Conservation (phyloP, 2,329 filamentous ascomycete species). For the Chaetomium sp. region DNA sequence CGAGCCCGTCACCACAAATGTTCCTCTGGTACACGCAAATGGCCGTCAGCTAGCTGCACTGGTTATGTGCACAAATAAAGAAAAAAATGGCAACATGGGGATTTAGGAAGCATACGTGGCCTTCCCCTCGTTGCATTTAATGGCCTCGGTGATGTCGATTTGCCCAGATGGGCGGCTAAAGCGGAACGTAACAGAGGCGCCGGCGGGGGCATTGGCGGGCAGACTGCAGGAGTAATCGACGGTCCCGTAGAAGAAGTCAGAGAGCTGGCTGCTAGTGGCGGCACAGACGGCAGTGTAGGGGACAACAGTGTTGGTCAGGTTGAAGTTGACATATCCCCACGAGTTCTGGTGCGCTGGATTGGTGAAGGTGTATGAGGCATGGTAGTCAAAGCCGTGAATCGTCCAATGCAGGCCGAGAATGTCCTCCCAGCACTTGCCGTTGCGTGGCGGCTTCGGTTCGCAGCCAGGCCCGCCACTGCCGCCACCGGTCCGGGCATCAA, state of each 20-base stretch:
- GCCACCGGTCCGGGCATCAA: neutral
- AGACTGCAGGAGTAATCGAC: slow-evolving; percentile 48
- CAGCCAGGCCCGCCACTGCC: neutral
- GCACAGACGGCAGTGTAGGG: slow-evolving; percentile 43
- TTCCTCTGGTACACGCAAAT: slow-evolving; percentile 30
- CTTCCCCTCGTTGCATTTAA: slow-evolving; percentile 47
- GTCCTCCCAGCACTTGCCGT: slow-evolving; percentile 29
- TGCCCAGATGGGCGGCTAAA: slow-evolving; percentile 43
- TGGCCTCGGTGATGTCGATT: slow-evolving; percentile 51
- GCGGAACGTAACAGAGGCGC: slow-evolving; percentile 43
- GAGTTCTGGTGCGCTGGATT: slow-evolving; percentile 55
- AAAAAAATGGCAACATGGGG: neutral
- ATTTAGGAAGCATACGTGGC: slow-evolving; percentile 26
- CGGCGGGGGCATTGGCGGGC: slow-evolving; percentile 35
- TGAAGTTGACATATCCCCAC: slow-evolving; percentile 52
- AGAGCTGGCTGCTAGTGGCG: slow-evolving; percentile 46
- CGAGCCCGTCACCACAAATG: slow-evolving; percentile 40
- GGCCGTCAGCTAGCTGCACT: neutral
- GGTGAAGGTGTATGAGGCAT: slow-evolving; percentile 50
- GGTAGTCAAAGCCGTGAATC: slow-evolving; percentile 50
- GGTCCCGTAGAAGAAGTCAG: slow-evolving; percentile 54
- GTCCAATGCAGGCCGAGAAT: slow-evolving; percentile 43
- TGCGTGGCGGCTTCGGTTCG: slow-evolving; percentile 9
- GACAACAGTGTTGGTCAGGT: slow-evolving; percentile 50
- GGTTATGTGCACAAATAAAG: neutral